These are phyloP conservation scores for Ustilago nuda DNA, from an alignment of 1,284 basidiomycete genomes.

Conservation along the genomic window DNA sequence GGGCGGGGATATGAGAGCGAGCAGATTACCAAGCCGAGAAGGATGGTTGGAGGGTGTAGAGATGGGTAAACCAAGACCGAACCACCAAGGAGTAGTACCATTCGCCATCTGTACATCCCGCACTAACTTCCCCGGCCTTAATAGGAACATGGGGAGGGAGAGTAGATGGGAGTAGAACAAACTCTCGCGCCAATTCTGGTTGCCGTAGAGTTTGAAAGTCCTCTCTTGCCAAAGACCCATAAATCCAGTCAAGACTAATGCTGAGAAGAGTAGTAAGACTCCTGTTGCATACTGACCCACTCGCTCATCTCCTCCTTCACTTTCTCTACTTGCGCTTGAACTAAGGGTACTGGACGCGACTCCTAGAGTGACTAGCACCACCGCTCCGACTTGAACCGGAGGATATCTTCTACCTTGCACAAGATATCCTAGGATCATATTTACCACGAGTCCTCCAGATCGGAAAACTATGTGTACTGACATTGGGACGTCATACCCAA, in stretches of 20 bases:
- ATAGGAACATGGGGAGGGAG: slow-evolving; percentile 78
- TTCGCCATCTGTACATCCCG: slow-evolving; percentile 50
- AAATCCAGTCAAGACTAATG: slow-evolving; percentile 82
- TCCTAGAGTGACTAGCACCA: slow-evolving; percentile 82
- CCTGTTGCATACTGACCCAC: slow-evolving; percentile 76
- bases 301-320: not conserved
- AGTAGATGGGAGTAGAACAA: slow-evolving; percentile 82
- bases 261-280: slow-evolving; percentile 79
- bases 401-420: slow-evolving; percentile 71
- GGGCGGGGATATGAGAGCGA: slow-evolving; percentile 9
- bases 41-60: not conserved
- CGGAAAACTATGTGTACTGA: slow-evolving; percentile 93
- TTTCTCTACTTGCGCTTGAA: slow-evolving; percentile 45
- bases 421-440: slow-evolving; percentile 80
- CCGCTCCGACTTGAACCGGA: slow-evolving; percentile 72
- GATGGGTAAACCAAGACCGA: slow-evolving; percentile 37
- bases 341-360: slow-evolving; percentile 86
- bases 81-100: slow-evolving; percentile 49
- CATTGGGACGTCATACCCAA: slow-evolving; percentile 86
- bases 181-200: slow-evolving; percentile 83
- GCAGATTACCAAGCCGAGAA: slow-evolving; percentile 41
- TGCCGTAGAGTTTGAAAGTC: slow-evolving; percentile 79
- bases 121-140: slow-evolving; percentile 19
- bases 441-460: slow-evolving; percentile 86
- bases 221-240: slow-evolving; percentile 88